These are phyloP conservation scores for Cryptococcus wingfieldii DNA, from an alignment of 1,284 basidiomycete genomes.

Conservation along the genomic window DNA sequence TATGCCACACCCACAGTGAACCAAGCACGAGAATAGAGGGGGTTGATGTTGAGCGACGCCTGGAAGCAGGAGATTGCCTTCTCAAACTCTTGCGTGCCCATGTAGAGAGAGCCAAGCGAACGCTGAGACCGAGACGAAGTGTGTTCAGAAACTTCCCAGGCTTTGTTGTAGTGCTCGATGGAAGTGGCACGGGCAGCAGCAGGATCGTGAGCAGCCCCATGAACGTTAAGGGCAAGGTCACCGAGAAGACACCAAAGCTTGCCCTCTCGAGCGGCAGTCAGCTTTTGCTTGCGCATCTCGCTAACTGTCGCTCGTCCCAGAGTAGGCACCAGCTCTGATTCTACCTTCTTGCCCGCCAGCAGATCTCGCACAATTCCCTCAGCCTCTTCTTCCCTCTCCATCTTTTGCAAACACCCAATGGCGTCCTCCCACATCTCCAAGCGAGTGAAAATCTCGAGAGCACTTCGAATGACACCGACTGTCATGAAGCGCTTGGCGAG, in stretches of 20 bases:
- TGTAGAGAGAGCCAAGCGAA: constrained; percentile 79
- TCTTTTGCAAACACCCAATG: constrained; percentile 72
- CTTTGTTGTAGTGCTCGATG: constrained; percentile 72
- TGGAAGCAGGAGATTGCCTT: constrained; percentile 66
- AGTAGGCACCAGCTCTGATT: constrained; percentile 67
- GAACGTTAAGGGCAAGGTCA: constrained; percentile 68
- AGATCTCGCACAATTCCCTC: constrained; percentile 75
- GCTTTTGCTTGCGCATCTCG: constrained; percentile 51
- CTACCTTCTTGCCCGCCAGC: constrained; percentile 72
- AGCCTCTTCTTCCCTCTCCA: constrained; percentile 73
- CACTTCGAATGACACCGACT: constrained; percentile 79
- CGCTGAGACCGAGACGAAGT: constrained; percentile 86
- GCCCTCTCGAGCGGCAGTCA: constrained; percentile 71
- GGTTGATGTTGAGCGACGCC: constrained; percentile 79
- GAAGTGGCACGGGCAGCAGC: constrained; percentile 41
- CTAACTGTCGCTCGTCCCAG: constrained; percentile 56
- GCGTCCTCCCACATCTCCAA: constrained; percentile 98
- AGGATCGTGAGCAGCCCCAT: constrained; percentile 29
- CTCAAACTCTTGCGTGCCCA: constrained; percentile 62
- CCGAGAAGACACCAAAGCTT: constrained; percentile 96
- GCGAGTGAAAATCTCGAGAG: constrained; percentile 84
- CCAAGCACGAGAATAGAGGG: constrained; percentile 82
- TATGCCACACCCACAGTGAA: constrained; percentile 90
- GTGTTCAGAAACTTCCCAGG: constrained; percentile 75
- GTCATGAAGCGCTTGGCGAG: constrained; percentile 73